These are phyloP conservation scores for Fusarium goolgardi DNA, from an alignment of 2,329 filamentous ascomycete genomes.

Conservation along the genomic window DNA sequence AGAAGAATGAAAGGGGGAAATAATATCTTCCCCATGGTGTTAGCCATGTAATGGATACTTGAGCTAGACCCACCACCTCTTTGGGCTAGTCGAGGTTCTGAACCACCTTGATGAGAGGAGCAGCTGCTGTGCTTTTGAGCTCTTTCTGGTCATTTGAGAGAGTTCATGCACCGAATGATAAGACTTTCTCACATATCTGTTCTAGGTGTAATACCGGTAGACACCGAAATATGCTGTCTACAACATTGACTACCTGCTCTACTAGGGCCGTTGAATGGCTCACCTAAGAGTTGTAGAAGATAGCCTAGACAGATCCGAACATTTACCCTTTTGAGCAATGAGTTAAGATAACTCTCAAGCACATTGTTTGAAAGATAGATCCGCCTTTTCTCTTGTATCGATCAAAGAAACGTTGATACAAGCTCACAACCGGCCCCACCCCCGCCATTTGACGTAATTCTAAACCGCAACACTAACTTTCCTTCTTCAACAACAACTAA, in stretches of 20 bases:
- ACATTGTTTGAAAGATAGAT: background rate
- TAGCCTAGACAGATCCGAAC: background rate
- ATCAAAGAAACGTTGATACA: background rate
- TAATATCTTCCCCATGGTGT: background rate
- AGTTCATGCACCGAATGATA: background rate
- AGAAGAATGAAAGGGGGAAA: background rate
- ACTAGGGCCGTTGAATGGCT: background rate
- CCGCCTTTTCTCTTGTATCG: background rate
- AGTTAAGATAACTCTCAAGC: background rate
- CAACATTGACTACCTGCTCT: background rate
- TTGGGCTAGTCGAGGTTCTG: background rate
- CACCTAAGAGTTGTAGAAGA: background rate
- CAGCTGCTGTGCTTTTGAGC: background rate
- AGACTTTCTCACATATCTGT: background rate
- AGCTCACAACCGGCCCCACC: slow-evolving; percentile 15
- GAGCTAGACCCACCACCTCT: slow-evolving; percentile 29
- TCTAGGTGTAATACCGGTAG: background rate
- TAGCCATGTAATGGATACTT: background rate
- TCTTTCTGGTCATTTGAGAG: background rate
- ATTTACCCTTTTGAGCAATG: background rate
- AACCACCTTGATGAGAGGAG: background rate
- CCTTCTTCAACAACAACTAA: background rate
- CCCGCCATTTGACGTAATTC: slow-evolving; percentile 41
- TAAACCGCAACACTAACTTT: slow-evolving; percentile 3
- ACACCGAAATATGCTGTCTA: background rate